Conservation (phyloP, 2,329 filamentous ascomycete species). For the Huntiella decipiens region DNA sequence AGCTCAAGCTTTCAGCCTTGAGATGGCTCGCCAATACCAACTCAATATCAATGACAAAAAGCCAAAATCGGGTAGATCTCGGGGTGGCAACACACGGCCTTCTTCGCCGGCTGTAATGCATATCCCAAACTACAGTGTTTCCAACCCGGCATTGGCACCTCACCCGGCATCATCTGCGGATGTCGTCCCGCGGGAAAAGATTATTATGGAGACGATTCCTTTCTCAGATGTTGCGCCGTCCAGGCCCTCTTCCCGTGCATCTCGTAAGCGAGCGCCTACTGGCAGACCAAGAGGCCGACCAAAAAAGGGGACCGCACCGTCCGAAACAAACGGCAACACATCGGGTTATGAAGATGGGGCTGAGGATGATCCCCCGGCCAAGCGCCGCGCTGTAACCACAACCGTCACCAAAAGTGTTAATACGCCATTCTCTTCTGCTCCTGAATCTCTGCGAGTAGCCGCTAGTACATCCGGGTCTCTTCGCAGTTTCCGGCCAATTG, state of each 20-base stretch:
- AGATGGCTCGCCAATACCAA: constrained; percentile 1
- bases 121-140: too few species aligned
- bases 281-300: constrained; percentile 38
- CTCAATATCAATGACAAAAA: neutral
- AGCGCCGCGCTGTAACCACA: constrained; percentile 63
- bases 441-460: constrained; percentile 70
- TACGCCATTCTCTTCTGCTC: constrained; percentile 50
- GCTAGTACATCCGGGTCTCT: constrained; percentile 81
- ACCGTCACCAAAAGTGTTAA: constrained; percentile 54
- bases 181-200: neutral
- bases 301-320: constrained; percentile 27
- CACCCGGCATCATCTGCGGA: neutral
- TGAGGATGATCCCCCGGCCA: constrained; percentile 31
- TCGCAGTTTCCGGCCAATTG: constrained; percentile 61
- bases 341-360: constrained; percentile 54
- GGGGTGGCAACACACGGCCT: neutral
- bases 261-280: constrained; percentile 29
- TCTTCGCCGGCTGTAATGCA: neutral
- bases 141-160: neutral
- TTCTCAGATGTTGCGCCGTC: constrained; percentile 22
- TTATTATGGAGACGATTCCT: constrained; percentile 7
- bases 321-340: constrained; percentile 39
- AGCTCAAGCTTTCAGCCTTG: constrained; percentile 2
- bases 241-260: constrained; percentile 41
- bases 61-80: neutral